Percentiles rank a stretch among this genome's conserved stretches.
Conservation (phyloP, 768 basidiomycete species). For the Boletales sp. region DNA sequence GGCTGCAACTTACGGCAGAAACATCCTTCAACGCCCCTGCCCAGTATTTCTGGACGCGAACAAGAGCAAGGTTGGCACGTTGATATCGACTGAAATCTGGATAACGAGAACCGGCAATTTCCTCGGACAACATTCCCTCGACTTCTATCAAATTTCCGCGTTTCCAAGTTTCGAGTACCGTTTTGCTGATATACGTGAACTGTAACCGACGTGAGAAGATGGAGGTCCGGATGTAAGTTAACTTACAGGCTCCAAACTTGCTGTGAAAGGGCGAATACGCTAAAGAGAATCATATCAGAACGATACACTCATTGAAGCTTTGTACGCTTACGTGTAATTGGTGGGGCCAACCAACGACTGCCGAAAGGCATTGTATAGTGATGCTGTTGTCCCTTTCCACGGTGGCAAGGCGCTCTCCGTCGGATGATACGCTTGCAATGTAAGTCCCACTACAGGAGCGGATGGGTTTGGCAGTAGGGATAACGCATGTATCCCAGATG, state of each 20-base stretch:
- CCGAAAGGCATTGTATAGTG: background rate
- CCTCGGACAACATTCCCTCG: conserved; percentile 8
- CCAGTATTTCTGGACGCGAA: conserved; percentile 9
- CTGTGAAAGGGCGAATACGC: background rate
- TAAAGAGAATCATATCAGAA: conserved; percentile 1
- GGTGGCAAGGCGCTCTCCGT: conserved; percentile 3
- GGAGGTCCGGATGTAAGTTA: no score
- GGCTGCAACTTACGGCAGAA: background rate
- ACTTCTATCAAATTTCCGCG: background rate
- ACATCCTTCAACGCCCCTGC: conserved; percentile 6
- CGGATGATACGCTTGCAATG: conserved; percentile 1
- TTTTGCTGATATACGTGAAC: conserved; percentile 11
- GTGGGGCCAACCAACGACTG: background rate
- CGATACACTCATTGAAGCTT: background rate
- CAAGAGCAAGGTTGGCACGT: conserved; percentile 13
- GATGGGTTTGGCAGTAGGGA: background rate
- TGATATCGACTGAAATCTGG: background rate
- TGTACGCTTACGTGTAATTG: conserved; percentile 1
- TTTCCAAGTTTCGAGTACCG: conserved; percentile 5
- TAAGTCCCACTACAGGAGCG: background rate
- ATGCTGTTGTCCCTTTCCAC: background rate
- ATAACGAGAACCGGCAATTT: conserved; percentile 3
- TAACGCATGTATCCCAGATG: conserved; percentile 10
- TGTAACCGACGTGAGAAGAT: background rate
- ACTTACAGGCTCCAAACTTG: conserved; percentile 7